A percentile compares a stretch with the other conserved stretches of the same genome.
These are phyloP conservation scores for Phytophthora melonis DNA, from an alignment of 352 stramenopile species.

Conservation along the genomic window DNA sequence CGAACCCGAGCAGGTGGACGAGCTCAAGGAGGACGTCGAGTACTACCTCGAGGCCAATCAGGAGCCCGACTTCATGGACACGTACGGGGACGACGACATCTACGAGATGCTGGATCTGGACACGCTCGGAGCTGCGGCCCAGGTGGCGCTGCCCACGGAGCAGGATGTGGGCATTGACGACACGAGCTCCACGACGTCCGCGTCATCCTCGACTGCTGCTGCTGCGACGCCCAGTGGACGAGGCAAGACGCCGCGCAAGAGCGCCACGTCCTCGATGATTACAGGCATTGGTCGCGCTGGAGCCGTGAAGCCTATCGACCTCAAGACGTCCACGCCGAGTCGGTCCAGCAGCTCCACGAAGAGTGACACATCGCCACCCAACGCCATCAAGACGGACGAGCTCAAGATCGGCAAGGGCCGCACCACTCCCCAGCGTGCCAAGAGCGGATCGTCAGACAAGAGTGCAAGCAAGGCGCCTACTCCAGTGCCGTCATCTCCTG, in stretches of 20 bases:
- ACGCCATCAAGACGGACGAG: constrained; percentile 52
- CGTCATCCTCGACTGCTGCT: constrained; percentile 6
- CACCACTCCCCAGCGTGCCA: constrained; percentile 62
- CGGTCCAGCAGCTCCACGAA: constrained; percentile 58
- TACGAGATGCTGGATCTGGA: constrained; percentile 98
- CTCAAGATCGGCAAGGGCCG: constrained; percentile 56
- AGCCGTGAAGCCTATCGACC: constrained; percentile 79
- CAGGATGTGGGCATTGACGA: constrained; percentile 80
- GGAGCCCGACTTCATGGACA: constrained; percentile 95
- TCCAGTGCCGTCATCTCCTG: constrained; percentile 43
- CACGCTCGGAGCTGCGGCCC: constrained; percentile 77
- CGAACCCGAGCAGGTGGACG: constrained; percentile 93
- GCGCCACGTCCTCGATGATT: constrained; percentile 60
- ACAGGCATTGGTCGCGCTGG: constrained; percentile 78
- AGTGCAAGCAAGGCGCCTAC: constrained; percentile 35
- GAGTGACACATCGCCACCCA: constrained; percentile 51
- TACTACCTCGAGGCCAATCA: constrained; percentile 97
- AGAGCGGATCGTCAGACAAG: constrained; percentile 56
- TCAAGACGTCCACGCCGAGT: constrained; percentile 79
- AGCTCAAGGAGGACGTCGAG: constrained; percentile 98
- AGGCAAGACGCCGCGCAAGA: constrained; percentile 80
- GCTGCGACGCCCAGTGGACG: constrained; percentile 20
- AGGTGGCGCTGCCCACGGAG: constrained; percentile 76
- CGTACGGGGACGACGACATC: constrained; percentile 91
- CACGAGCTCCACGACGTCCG: constrained; percentile 14